phyloP scores from a whole-genome alignment of 2,329 filamentous ascomycete genomes.

The Trichoderma simmonsii region DNA sequence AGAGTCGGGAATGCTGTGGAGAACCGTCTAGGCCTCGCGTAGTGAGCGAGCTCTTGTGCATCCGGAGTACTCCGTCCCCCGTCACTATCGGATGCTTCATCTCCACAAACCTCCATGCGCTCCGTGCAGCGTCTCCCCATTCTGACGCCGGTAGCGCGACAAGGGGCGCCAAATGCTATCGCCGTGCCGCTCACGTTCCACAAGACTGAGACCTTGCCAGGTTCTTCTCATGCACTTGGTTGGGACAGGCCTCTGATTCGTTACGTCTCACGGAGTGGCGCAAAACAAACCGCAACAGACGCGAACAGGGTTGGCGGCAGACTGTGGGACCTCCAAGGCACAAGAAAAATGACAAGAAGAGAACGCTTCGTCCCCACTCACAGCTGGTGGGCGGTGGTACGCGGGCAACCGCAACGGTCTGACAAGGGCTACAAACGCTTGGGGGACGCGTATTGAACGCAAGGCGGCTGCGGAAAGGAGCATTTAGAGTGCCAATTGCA shows the following conservation, averaged over 20 bases:
- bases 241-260: neutral
- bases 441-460: neutral
- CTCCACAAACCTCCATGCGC: conserved; percentile 15
- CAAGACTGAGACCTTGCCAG: conserved; percentile 10
- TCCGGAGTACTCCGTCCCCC: conserved; percentile 16
- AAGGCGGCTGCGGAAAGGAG: neutral
- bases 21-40: conserved; percentile 14
- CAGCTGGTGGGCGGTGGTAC: conserved; percentile 1
- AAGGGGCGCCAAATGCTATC: conserved; percentile 15
- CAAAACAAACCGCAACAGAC: conserved; percentile 15
- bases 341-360: neutral
- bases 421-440: neutral
- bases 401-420: neutral
- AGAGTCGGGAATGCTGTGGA: conserved; percentile 18
- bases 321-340: neutral
- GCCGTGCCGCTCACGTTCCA: conserved; percentile 19
- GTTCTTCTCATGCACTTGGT: neutral
- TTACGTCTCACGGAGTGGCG: conserved; percentile 7
- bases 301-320: conserved; percentile 16
- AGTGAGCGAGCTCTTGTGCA: conserved; percentile 12
- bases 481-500: neutral
- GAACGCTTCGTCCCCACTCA: conserved; percentile 6
- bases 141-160: conserved; percentile 20
- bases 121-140: conserved; percentile 16
- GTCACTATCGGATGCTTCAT: conserved; percentile 17